These are phyloP conservation scores for Teunomyces panamensis DNA, from an alignment of 805 yeast genomes.

Conservation along the genomic window DNA sequence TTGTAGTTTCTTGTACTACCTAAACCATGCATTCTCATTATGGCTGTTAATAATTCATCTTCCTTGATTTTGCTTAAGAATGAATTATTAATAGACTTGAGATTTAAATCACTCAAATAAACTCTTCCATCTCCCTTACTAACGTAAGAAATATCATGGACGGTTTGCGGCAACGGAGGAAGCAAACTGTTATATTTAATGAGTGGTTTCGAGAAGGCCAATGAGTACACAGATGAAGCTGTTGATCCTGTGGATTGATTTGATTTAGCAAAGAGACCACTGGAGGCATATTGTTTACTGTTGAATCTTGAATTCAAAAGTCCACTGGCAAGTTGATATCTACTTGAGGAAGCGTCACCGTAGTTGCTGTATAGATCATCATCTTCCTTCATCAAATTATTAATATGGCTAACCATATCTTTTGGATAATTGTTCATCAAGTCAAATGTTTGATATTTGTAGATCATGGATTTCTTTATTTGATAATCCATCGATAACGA, in stretches of 20 bases:
- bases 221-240: constrained; percentile 25
- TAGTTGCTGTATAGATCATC: constrained; percentile 2
- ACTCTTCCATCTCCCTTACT: constrained; percentile 22
- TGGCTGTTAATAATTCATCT: constrained; percentile 26
- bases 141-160: constrained; percentile 27
- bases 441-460: constrained; percentile 39
- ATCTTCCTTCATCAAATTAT: constrained; percentile 16
- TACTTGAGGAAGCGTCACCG: not conserved
- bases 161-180: constrained; percentile 33
- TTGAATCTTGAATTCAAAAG: not conserved
- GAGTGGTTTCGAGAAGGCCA: constrained; percentile 5
- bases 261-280: not conserved
- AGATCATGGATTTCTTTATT: constrained; percentile 34
- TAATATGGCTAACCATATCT: constrained; percentile 22
- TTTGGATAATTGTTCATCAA: constrained; percentile 37
- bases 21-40: constrained; percentile 25
- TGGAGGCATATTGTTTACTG: not conserved
- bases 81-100: constrained; percentile 34
- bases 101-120: constrained; percentile 39
- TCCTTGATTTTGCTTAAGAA: constrained; percentile 32
- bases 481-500: constrained; percentile 68
- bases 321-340: not conserved
- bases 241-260: constrained; percentile 7
- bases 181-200: constrained; percentile 37
- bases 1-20: constrained; percentile 2